These are phyloP conservation scores for Hypoxylon fragiforme DNA, from an alignment of 495 filamentous ascomycete species.

Conservation along the genomic window DNA sequence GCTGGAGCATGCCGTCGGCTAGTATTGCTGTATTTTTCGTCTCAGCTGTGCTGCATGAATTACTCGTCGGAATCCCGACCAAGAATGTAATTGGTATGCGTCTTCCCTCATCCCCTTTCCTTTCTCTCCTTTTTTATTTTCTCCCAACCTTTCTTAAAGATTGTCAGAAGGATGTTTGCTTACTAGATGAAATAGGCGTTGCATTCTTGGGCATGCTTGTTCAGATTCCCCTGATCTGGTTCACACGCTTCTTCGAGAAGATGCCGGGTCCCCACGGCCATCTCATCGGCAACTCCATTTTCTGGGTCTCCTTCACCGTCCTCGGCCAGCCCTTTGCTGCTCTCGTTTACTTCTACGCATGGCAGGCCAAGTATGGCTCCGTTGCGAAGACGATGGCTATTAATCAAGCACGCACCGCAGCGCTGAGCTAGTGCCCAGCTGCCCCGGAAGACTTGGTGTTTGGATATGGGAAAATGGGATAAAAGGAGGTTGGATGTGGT, in stretches of 20 bases:
- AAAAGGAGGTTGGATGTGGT: too few species aligned
- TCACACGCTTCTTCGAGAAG: slow-evolving; percentile 77
- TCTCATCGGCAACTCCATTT: slow-evolving; percentile 85
- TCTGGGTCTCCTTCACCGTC: slow-evolving; percentile 93
- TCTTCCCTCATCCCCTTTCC: not conserved
- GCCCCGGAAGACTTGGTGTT: too few species aligned
- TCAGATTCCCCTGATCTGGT: slow-evolving; percentile 82
- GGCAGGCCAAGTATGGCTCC: slow-evolving; percentile 96
- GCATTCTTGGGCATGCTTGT: slow-evolving; percentile 93
- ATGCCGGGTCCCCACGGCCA: slow-evolving; percentile 72
- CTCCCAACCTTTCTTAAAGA: too few species aligned
- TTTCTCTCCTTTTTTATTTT: too few species aligned
- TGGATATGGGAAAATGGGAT: too few species aligned
- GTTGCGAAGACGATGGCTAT: slow-evolving; percentile 44
- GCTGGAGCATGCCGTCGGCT: slow-evolving; percentile 68
- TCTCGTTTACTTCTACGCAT: slow-evolving; percentile 92
- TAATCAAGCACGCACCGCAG: slow-evolving; percentile 7
- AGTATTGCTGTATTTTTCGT: slow-evolving; percentile 81
- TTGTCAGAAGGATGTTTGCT: not conserved
- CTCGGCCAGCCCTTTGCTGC: slow-evolving; percentile 91
- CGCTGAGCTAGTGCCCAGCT: slow-evolving; percentile 3
- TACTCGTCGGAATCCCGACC: slow-evolving; percentile 92
- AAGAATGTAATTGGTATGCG: slow-evolving; percentile 85
- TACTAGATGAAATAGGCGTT: slow-evolving; percentile 58
- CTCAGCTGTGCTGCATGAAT: slow-evolving; percentile 85